Evolutionary conservation across 1,284 basidiomycete species (phyloP), one percentile per base, ranked within the genome.

Genomic region (Cryptococcus amylolentus): DNA sequence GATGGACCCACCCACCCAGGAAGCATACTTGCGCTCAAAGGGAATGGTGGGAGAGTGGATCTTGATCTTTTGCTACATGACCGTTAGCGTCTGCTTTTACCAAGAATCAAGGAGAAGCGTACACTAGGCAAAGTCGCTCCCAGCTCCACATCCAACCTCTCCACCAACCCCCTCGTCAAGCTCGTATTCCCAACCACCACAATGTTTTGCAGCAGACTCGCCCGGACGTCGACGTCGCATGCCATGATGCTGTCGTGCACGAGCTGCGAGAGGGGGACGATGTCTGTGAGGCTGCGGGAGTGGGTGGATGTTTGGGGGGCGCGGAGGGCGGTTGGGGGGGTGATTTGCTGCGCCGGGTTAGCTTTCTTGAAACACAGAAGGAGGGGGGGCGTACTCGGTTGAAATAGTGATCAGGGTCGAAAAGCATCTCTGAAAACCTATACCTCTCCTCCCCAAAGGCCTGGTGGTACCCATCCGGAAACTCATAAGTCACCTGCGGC

Each of bases 1-100:
- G 63, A 97, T 93, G 64, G 89, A 91, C 27, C 93, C 93, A 16
- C 93, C 93, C 8, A 98, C 80, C 94, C 94, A 98, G 16, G 87
- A 86, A 12, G 90, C 88, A 72, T 90, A 95, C 58, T 88, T 84
- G 49, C 93, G 84, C 75, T 97, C 93, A 53, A 86, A 83, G 0
- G 89, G 84, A 70, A 93, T 93, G 10, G 91, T 90, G 12, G 92
- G 88, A 0, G 90, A 86, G 69, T 95, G 91, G 48, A 96, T 88
- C 81, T 93, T 94, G 68, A 81, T 76, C 64, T 81, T 81, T 72
- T 78, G 74, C 76, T 78, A 46, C 44, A 9, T 52, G n/a, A 50
- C 44, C 28, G 46, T 48, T 23, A 48, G 46, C n/a, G 7, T 12
- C 12, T 27, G 26, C n/a, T 12, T 28, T 2, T 26, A 40, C 43